phyloP scores from a whole-genome alignment of 2,329 filamentous ascomycete genomes.

The Microdochium nivale region DNA sequence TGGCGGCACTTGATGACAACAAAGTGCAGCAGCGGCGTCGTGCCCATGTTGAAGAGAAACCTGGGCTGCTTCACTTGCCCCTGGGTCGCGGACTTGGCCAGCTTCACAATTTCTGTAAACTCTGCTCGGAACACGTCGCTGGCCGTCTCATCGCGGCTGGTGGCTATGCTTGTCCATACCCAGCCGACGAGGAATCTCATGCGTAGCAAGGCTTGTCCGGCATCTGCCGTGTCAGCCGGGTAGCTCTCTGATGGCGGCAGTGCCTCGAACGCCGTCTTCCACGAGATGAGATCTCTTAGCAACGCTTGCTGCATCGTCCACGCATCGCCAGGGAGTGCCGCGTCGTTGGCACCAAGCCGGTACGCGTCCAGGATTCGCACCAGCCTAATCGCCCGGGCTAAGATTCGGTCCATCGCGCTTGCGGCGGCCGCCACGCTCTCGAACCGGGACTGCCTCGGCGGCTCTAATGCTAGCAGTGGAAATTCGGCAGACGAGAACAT shows the following conservation, averaged over 20 bases:
- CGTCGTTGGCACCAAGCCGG: background rate
- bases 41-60: slow-evolving; percentile 10
- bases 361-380: background rate
- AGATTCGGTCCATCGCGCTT: background rate
- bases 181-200: slow-evolving; percentile 10
- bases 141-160: slow-evolving; percentile 3
- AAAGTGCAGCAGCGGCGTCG: slow-evolving; percentile 9
- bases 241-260: slow-evolving; percentile 1
- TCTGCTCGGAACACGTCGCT: slow-evolving; percentile 4
- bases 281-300: background rate
- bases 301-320: background rate
- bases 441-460: background rate
- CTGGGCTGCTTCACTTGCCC: background rate
- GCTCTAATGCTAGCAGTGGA: background rate
- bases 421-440: background rate
- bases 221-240: background rate
- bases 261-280: background rate
- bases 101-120: slow-evolving; percentile 7
- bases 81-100: slow-evolving; percentile 2
- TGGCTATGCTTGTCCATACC: slow-evolving; percentile 8
- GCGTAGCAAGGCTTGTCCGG: slow-evolving; percentile 4
- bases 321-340: background rate
- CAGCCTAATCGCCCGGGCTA: background rate
- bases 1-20: slow-evolving; percentile 10
- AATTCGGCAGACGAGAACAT: slow-evolving; percentile 2